Conservation (phyloP, 179 eudicot genomes). For the Beta corolliflora region DNA sequence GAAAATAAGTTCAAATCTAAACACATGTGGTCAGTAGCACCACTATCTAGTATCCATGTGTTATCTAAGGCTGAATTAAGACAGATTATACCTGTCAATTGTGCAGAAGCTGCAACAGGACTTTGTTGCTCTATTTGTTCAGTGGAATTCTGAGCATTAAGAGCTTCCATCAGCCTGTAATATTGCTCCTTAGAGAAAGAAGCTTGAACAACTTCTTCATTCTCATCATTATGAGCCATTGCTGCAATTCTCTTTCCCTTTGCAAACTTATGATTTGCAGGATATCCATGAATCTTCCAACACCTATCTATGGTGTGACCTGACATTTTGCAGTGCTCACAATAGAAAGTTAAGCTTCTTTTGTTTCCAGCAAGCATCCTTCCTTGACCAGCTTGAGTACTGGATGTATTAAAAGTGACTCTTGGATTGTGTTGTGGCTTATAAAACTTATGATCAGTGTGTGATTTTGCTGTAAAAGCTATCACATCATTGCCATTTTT, state of each 20-base stretch:
- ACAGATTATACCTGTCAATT: neutral
- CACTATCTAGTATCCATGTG: neutral
- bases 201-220: neutral
- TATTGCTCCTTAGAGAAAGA: neutral
- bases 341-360: no score
- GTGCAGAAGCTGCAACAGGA: neutral
- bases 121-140: neutral
- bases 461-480: no score
- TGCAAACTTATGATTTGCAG: neutral
- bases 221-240: fast-evolving
- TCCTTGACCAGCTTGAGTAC: neutral
- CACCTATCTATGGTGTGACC: neutral
- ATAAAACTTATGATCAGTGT: no score
- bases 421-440: neutral
- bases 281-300: neutral
- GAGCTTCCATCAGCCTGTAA: neutral
- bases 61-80: neutral
- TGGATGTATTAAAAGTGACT: no score
- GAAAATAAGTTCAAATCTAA: neutral
- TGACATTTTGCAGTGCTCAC: neutral
- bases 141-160: neutral
- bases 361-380: neutral
- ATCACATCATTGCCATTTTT: no score
- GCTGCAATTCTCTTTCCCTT: neutral
- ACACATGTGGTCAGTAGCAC: neutral